Conservation (phyloP, 257 asterid genomes). For the Ilex aquifolium region DNA sequence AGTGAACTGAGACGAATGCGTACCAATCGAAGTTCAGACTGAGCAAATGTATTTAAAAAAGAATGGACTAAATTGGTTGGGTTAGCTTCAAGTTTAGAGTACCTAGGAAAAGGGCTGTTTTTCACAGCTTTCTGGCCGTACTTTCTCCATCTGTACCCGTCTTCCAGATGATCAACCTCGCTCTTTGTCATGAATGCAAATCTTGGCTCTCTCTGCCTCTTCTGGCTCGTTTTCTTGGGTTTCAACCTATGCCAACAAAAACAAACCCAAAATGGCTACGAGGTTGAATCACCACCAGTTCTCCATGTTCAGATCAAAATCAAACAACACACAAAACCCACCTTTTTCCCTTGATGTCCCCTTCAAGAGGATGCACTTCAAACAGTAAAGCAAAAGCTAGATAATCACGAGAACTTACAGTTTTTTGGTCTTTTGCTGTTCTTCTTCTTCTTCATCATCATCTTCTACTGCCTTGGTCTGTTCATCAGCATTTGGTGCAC, state of each 20-base stretch:
- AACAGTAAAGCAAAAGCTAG: background rate
- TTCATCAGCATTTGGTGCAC: constrained; percentile 18
- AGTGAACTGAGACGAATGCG: background rate
- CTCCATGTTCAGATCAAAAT: background rate
- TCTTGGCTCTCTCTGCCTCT: constrained; percentile 56
- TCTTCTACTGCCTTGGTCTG: constrained; percentile 10
- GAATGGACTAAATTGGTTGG: background rate
- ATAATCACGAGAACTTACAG: constrained; percentile 20
- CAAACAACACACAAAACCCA: background rate
- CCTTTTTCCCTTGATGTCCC: no score
- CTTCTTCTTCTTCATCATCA: constrained; percentile 18
- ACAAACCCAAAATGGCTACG: constrained; percentile 1
- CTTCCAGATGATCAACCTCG: constrained; percentile 74
- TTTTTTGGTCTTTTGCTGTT: constrained; percentile 28
- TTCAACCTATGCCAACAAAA: constrained; percentile 37
- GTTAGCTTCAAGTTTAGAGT: background rate
- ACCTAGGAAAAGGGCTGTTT: constrained; percentile 85
- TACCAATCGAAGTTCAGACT: background rate
- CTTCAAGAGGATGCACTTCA: no score
- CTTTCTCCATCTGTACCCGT: constrained; percentile 86
- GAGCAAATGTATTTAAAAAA: background rate
- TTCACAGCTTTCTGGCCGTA: constrained; percentile 90
- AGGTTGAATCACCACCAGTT: no score
- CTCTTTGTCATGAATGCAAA: constrained; percentile 90
- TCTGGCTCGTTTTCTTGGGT: constrained; percentile 43